Percentiles rank a stretch among this genome's conserved stretches.
phyloP scores from a whole-genome alignment of 2,329 filamentous ascomycete genomes.

The Cladophialophora exuberans region DNA sequence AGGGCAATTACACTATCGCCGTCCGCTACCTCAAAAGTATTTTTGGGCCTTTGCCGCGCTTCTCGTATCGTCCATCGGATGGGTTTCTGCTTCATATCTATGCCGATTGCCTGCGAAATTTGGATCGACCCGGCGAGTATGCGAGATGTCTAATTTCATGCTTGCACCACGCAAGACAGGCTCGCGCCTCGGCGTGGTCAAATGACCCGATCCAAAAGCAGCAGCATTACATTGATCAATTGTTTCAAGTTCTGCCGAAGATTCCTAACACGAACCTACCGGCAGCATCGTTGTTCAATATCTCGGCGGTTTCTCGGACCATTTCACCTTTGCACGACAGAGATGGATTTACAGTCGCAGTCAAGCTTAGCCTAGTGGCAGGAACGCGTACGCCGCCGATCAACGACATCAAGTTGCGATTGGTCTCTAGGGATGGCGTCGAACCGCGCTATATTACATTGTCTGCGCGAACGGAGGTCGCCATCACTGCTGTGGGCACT shows the following conservation, averaged over 20 bases:
- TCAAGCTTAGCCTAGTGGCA: slow-evolving; percentile 44
- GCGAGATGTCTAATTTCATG: slow-evolving; percentile 67
- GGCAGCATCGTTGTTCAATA: slow-evolving; percentile 73
- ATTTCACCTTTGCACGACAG: slow-evolving; percentile 70
- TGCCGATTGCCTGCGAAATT: slow-evolving; percentile 75
- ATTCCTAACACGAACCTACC: slow-evolving; percentile 68
- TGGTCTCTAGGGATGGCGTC: slow-evolving; percentile 21
- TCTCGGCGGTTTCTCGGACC: slow-evolving; percentile 68
- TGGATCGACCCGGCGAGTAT: slow-evolving; percentile 78
- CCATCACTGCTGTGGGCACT: slow-evolving; percentile 59
- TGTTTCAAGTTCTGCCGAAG: slow-evolving; percentile 53
- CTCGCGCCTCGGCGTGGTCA: slow-evolving; percentile 44
- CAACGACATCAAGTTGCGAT: slow-evolving; percentile 20
- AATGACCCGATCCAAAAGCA: too few relatives aligned
- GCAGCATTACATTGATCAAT: slow-evolving; percentile 43
- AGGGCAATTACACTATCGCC: slow-evolving; percentile 73
- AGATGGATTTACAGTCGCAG: slow-evolving; percentile 73
- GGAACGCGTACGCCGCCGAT: slow-evolving; percentile 13
- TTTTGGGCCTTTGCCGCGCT: slow-evolving; percentile 76
- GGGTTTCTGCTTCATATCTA: slow-evolving; percentile 85
- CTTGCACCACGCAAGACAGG: slow-evolving; percentile 48
- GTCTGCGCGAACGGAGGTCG: slow-evolving; percentile 56
- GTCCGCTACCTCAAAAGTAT: slow-evolving; percentile 77
- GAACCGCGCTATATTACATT: slow-evolving; percentile 58
- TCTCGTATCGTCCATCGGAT: slow-evolving; percentile 78